These are phyloP conservation scores for Pseudocohnilembus persalinus DNA, from an alignment of 169 alveolate species.

Conservation along the genomic window DNA sequence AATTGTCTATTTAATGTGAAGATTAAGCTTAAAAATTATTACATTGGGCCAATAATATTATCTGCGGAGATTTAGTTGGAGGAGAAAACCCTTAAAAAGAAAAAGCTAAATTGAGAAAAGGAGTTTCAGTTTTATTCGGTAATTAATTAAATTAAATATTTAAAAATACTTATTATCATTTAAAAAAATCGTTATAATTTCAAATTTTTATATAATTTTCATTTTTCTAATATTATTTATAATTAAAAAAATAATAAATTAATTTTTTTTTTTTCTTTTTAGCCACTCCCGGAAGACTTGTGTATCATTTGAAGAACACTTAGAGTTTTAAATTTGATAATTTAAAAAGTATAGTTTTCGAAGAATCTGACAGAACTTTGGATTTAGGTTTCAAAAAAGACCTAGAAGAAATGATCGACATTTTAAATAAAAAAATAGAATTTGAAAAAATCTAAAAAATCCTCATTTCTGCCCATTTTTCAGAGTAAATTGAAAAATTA, in stretches of 20 bases:
- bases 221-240: too few relatives aligned
- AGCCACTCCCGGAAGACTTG: slow-evolving; percentile 83
- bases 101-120: slow-evolving; percentile 82
- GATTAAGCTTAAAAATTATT: slow-evolving; percentile 65
- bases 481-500: slow-evolving; percentile 39
- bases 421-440: slow-evolving; percentile 19
- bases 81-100: slow-evolving; percentile 83
- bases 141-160: too few relatives aligned
- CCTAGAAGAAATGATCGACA: slow-evolving; percentile 22
- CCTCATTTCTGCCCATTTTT: slow-evolving; percentile 63
- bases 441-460: slow-evolving; percentile 40
- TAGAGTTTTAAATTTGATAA: slow-evolving; percentile 51
- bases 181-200: too few relatives aligned
- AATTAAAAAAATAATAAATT: too few relatives aligned
- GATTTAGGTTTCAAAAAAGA: slow-evolving; percentile 87
- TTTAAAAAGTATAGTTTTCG: slow-evolving; percentile 66
- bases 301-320: slow-evolving; percentile 78
- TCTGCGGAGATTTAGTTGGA: slow-evolving; percentile 78
- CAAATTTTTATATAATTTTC: neutral
- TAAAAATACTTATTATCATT: too few relatives aligned
- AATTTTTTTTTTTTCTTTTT: too few relatives aligned
- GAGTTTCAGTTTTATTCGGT: slow-evolving; percentile 71
- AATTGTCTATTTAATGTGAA: slow-evolving; percentile 78
- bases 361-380: slow-evolving; percentile 83
- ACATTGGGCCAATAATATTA: slow-evolving; percentile 63